Evolutionary conservation across 768 basidiomycete species (phyloP).

Genomic region (Suillus variegatus): DNA sequence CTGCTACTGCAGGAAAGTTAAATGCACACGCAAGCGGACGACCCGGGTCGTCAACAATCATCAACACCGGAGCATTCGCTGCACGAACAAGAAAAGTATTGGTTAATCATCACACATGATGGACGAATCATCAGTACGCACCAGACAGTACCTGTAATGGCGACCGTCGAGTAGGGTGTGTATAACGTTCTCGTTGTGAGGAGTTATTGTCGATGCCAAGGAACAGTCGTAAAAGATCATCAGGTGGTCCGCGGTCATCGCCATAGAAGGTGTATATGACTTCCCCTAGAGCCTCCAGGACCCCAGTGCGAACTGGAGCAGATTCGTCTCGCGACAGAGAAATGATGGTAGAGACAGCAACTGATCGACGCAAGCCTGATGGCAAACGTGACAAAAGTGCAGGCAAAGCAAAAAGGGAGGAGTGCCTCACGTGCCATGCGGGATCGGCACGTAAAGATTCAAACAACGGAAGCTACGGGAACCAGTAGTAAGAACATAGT

Average conservation of each 20-base stretch:
- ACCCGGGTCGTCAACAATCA: slow-evolving; percentile 64
- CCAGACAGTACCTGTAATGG: slow-evolving; percentile 21
- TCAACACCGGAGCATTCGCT: slow-evolving; percentile 36
- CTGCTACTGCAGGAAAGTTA: slow-evolving; percentile 88
- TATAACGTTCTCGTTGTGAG: slow-evolving; percentile 41
- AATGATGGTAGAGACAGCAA: slow-evolving; percentile 67
- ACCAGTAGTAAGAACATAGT: slow-evolving; percentile 10
- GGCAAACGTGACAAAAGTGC: slow-evolving; percentile 71
- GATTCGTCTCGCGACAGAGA: slow-evolving; percentile 65
- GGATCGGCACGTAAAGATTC: slow-evolving; percentile 67
- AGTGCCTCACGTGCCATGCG: slow-evolving; percentile 84
- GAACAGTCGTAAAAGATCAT: slow-evolving; percentile 74
- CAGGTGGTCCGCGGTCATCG: slow-evolving; percentile 63
- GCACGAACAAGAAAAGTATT: slow-evolving; percentile 4
- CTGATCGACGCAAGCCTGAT: slow-evolving; percentile 52
- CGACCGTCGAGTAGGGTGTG: slow-evolving; percentile 16
- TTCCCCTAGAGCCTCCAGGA: slow-evolving; percentile 87
- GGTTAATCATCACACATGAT: slow-evolving; percentile 7
- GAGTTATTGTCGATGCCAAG: slow-evolving; percentile 56
- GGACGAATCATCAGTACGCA: neutral
- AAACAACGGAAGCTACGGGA: slow-evolving; percentile 74
- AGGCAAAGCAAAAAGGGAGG: slow-evolving; percentile 83
- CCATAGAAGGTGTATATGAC: slow-evolving; percentile 81
- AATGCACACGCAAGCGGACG: slow-evolving; percentile 82
- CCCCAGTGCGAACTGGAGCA: slow-evolving; percentile 71